These are phyloP conservation scores for Sordariomycetes sp. DNA, from an alignment of 2,329 filamentous ascomycete genomes.

Conservation along the genomic window DNA sequence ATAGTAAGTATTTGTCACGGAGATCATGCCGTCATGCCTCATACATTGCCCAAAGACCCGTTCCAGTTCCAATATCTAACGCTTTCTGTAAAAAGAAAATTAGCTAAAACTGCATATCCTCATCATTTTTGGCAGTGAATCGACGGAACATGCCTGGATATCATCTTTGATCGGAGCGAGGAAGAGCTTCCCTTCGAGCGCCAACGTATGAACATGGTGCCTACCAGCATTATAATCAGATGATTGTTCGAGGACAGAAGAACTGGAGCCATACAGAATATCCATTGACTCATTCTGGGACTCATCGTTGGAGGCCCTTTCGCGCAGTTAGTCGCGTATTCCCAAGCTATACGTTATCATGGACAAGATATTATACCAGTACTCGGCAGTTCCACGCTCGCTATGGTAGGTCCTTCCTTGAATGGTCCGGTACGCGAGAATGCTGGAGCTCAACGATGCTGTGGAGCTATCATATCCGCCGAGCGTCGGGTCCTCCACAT, in stretches of 20 bases:
- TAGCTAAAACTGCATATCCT: neutral
- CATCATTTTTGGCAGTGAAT: too few species aligned
- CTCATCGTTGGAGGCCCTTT: constrained; percentile 7
- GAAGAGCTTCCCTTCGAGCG: constrained; percentile 11
- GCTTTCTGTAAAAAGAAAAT: neutral
- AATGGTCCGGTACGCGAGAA: constrained; percentile 16
- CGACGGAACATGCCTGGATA: neutral
- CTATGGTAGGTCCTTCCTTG: constrained; percentile 18
- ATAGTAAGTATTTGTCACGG: neutral
- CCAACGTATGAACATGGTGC: constrained; percentile 11
- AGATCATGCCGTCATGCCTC: neutral
- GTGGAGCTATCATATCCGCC: constrained; percentile 9
- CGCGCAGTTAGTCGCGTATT: neutral
- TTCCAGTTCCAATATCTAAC: constrained; percentile 4
- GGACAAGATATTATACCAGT: constrained; percentile 11
- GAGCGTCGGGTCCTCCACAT: neutral
- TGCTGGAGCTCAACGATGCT: constrained; percentile 15
- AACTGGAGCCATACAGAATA: constrained; percentile 8
- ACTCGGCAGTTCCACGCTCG: constrained; percentile 13
- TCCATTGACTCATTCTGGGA: constrained; percentile 9
- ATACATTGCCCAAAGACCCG: constrained; percentile 9
- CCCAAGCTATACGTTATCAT: neutral
- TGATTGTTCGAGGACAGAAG: neutral
- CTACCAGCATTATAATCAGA: constrained; percentile 1
- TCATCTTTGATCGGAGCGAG: constrained; percentile 12